Evolutionary conservation across 208 protist genomes (phyloP), one percentile per base, ranked within the genome.

Genomic region (Tritrichomonas musculus): DNA sequence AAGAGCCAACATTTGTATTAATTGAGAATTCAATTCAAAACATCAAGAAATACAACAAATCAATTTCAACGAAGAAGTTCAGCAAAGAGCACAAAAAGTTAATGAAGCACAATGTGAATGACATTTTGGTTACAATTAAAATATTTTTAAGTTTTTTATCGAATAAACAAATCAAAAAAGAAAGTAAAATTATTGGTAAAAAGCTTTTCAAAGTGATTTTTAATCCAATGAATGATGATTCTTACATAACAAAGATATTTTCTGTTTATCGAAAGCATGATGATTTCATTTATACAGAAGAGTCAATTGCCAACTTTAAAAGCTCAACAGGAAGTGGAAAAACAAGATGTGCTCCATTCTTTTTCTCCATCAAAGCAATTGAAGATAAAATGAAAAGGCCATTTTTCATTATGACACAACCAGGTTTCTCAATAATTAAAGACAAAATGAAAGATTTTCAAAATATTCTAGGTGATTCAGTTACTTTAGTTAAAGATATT

Each of bases 381-480:
- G 3, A 39, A 20, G 77, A 88, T 41, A 36, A n/a, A 39, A 3
- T 53, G 1, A 53, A 57, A 36, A 17, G 22, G 2, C 77, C 77
- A 88, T 88, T 88, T 57, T 39, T 88, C 77, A 57, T 88, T 47
- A 57, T 88, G 47, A 57, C 47, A 17, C 77, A 88, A 57, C 77
- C 77, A 88, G 27, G 77, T 20, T 17, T 11, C 11, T 33, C 77
- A 88, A 53, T 57, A 13, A 88, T 88, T 27, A 47, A 53, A 27
- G 77, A 88, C 4, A 88, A 57, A 39, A 22, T 57, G 3, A 60
- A 39, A 88, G 41, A 88, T 88, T 88, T 57, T 20, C 5, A 27
- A 3, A 25, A 14, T 20, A n/a, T 53, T 14, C 57, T 53, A 3
- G 4, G 57, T 41, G 5, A 53, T 39, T 14, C 1, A 33, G 69